Base-by-base conservation (phyloP, 2,329 filamentous ascomycete genomes). In the Ophiostoma triangulosporum region DNA sequence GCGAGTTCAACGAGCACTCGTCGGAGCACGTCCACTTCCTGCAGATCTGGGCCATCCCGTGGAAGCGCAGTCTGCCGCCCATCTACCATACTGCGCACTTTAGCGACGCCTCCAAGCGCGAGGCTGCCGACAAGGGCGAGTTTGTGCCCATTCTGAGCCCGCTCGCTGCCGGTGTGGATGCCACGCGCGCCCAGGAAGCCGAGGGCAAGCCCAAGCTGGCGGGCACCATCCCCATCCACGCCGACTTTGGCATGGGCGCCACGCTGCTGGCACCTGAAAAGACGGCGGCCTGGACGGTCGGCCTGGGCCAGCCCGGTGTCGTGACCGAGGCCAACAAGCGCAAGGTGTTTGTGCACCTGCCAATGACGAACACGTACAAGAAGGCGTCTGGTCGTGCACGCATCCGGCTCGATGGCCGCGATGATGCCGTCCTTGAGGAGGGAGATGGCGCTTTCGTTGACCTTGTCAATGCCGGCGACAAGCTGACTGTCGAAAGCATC, bases 41-140 rank as follows among this genome's bases (percentile, higher is more conserved):
- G 32, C 88, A 95, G 68, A 94, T 95, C 61, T 95, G 88, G 88
- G 87, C 83, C 1, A 72, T 87, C 50, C 88, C 88, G 0, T 90
- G 88, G 77, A 81, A 81, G 65, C 70, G 74, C 22, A 83, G 86
- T 0, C 73, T 95, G 48, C 74, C 75, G 48, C 88, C 88, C 1
- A 74, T 77, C 36, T 95, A 95, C 64, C 84, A 88, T 66, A 93
- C 86, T 4, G 75, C 73, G 56, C 77, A 78, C 57, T 94, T 88
- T 61, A 68, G 72, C 50, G 88, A 94, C 48, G 84, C 81, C 55
- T 74, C 77, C 57, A 94, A 94, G 74, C 52, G 40, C n/a, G 57
- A 48, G 17, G 56, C 56, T 4, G 56, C 46, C 3, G 53, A 40
- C 33, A 73, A 75, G 55, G 74, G 81, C 62, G 78, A 68, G 15